These are phyloP conservation scores for Aspergillus terreus DNA, from an alignment of 2,329 filamentous ascomycete species.

Conservation along the genomic window DNA sequence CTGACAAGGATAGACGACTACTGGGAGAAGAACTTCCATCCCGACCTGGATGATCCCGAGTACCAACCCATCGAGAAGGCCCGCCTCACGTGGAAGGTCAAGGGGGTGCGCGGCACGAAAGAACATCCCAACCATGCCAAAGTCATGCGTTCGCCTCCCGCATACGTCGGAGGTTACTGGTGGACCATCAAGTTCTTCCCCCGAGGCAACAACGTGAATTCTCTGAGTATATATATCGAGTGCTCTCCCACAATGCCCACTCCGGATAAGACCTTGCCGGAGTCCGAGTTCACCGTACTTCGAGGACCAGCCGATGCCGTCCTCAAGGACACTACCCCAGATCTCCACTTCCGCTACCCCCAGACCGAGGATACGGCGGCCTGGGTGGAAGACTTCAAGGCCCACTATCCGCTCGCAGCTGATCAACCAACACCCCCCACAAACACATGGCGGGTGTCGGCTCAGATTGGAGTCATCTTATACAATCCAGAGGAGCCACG, in stretches of 20 bases:
- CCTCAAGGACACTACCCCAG: conserved; percentile 28
- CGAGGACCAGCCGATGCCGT: conserved; percentile 34
- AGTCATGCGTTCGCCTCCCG: conserved; percentile 56
- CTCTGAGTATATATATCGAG: conserved; percentile 59
- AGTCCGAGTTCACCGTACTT: conserved; percentile 40
- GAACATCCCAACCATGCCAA: conserved; percentile 57
- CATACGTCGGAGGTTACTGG: conserved; percentile 57
- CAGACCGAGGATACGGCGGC: conserved; percentile 23
- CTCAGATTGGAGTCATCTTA: conserved; percentile 58
- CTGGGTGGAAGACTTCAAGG: conserved; percentile 31
- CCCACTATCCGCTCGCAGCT: conserved; percentile 20
- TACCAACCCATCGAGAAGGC: conserved; percentile 52
- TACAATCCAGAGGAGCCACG: conserved; percentile 63
- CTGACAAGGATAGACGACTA: conserved; percentile 43
- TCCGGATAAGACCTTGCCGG: conserved; percentile 33
- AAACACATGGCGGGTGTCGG: conserved; percentile 49
- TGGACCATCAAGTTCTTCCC: conserved; percentile 66
- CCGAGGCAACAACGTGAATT: conserved; percentile 56
- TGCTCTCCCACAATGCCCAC: conserved; percentile 51
- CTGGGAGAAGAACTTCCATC: conserved; percentile 57
- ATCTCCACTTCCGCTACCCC: conserved; percentile 28
- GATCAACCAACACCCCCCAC: conserved; percentile 8
- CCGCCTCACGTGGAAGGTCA: conserved; percentile 57
- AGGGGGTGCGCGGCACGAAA: conserved; percentile 57
- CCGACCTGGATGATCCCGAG: conserved; percentile 56